Evolutionary conservation across 306 rosid species (phyloP).

Genomic region (Prinsepia uniflora): DNA sequence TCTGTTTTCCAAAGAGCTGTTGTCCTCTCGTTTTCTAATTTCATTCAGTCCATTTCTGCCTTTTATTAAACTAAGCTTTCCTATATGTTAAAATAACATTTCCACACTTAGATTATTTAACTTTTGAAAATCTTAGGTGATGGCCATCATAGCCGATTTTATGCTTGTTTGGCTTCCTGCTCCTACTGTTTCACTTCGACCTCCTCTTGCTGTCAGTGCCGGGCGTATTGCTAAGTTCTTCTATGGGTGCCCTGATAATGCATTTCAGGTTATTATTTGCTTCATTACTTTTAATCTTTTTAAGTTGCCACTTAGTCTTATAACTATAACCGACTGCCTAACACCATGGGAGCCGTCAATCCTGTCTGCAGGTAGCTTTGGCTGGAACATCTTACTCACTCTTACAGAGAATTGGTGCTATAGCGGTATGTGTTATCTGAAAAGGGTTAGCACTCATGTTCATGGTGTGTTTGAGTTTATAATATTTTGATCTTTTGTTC

Average conservation of each 20-base stretch:
- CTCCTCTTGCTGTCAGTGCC: slow-evolving; percentile 61
- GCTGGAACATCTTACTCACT: slow-evolving; percentile 40
- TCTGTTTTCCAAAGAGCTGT: no score
- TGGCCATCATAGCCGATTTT: slow-evolving; percentile 53
- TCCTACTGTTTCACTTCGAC: slow-evolving; percentile 76
- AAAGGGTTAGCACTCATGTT: neutral
- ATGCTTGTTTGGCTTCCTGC: slow-evolving; percentile 71
- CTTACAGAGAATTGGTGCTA: slow-evolving; percentile 43
- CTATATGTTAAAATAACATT: no score
- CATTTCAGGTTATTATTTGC: slow-evolving; percentile 65
- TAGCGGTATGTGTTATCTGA: slow-evolving; percentile 30
- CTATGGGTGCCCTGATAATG: slow-evolving; percentile 92
- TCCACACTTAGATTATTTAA: neutral
- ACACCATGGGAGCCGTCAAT: neutral
- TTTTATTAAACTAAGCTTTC: no score
- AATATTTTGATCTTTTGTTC: neutral
- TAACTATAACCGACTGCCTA: neutral
- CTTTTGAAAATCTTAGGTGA: slow-evolving; percentile 26
- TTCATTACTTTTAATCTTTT: neutral
- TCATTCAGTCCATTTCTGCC: no score
- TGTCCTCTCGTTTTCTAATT: no score
- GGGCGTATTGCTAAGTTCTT: slow-evolving; percentile 78
- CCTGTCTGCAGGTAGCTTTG: slow-evolving; percentile 41
- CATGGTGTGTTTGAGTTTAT: neutral
- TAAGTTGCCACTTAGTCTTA: neutral